A percentile compares a stretch with the other conserved stretches of the same genome.
These are phyloP conservation scores for Linderina pennispora DNA, from an alignment of 192 early-diverging fungal species.

Conservation along the genomic window DNA sequence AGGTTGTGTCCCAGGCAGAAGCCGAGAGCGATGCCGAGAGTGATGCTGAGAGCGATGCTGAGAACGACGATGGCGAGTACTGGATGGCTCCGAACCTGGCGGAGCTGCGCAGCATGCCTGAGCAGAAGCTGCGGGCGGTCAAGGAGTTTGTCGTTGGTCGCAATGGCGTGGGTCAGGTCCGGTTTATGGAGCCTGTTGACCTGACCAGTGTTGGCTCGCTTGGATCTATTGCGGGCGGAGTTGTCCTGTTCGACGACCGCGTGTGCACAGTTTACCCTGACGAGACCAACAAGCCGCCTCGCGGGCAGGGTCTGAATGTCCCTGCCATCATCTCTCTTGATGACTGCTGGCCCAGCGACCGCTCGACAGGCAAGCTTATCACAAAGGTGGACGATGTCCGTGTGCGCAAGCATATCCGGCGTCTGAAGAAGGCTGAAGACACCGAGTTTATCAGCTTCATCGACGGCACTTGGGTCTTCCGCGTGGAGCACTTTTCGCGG, in stretches of 20 bases:
- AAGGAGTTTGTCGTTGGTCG: constrained; percentile 69
- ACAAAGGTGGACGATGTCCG: constrained; percentile 61
- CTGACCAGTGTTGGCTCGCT: constrained; percentile 51
- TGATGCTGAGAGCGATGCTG: constrained; percentile 30
- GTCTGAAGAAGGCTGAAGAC: constrained; percentile 62
- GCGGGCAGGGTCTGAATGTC: constrained; percentile 85
- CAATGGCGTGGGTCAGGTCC: constrained; percentile 64
- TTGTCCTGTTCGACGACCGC: constrained; percentile 70
- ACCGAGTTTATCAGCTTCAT: constrained; percentile 75
- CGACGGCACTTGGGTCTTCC: constrained; percentile 87
- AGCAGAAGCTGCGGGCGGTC: constrained; percentile 63
- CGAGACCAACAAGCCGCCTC: constrained; percentile 67
- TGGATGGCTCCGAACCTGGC: constrained; percentile 69
- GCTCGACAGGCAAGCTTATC: constrained; percentile 60
- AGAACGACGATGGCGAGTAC: constrained; percentile 45
- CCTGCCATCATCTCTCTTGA: constrained; percentile 72
- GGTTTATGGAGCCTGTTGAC: constrained; percentile 78
- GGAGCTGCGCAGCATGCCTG: constrained; percentile 61
- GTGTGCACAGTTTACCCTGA: constrained; percentile 79
- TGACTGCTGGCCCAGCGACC: constrained; percentile 82
- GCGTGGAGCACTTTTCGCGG: constrained; percentile 77
- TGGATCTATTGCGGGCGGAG: constrained; percentile 69
- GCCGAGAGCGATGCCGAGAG: constrained; percentile 1
- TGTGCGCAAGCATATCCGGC: constrained; percentile 60
- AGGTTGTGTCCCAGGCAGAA: neutral